These are phyloP conservation scores for Nannochloropsis salina DNA, from an alignment of 108 stramenopile genomes.

Conservation along the genomic window DNA sequence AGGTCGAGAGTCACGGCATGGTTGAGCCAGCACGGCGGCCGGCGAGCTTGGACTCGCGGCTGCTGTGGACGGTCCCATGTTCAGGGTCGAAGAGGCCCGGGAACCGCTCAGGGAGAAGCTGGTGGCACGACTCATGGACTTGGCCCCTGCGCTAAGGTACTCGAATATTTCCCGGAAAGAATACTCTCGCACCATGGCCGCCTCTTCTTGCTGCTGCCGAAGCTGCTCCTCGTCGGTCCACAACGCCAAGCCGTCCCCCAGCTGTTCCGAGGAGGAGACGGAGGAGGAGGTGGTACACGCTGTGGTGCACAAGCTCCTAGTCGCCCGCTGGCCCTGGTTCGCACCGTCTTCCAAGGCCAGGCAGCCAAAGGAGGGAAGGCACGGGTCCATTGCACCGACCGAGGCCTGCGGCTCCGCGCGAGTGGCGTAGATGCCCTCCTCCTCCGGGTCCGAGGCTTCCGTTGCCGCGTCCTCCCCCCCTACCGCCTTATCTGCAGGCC, in stretches of 20 bases:
- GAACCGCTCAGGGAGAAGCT: neutral
- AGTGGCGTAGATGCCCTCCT: neutral
- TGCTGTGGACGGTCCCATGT: neutral
- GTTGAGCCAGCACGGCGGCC: neutral
- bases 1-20: constrained; percentile 1
- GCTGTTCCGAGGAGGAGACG: neutral
- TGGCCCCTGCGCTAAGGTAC: neutral
- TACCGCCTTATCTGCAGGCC: neutral
- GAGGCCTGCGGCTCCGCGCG: neutral
- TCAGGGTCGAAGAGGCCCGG: neutral
- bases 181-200: constrained; percentile 14
- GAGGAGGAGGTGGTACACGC: neutral
- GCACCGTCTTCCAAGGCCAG: neutral
- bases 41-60: neutral
- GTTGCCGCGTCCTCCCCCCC: neutral
- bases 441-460: neutral
- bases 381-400: neutral
- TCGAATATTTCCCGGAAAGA: neutral
- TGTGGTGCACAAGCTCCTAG: neutral
- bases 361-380: neutral
- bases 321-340: neutral
- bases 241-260: neutral
- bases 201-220: constrained; percentile 8
- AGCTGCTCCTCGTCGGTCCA: neutral
- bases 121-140: neutral